Base-by-base conservation (phyloP, 2,329 filamentous ascomycete genomes). In the Saccharata proteae region DNA sequence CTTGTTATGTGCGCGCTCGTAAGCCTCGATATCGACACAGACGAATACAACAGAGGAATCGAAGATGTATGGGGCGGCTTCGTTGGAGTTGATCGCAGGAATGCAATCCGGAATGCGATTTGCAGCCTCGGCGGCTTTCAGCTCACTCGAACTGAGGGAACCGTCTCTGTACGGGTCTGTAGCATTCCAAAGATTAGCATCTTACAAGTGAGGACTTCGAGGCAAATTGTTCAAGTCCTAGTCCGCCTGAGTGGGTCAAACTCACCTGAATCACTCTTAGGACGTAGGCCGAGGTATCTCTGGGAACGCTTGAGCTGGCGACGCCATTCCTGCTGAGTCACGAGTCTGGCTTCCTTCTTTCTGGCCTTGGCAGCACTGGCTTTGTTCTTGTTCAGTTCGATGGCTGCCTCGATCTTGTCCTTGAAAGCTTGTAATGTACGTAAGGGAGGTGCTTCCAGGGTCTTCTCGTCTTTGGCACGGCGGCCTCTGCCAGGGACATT, bases 21-120 rank as follows among this genome's bases (percentile, higher is more conserved):
- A 82, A 1, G 78, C 75, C 54, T 98, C 90, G 18, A 90, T 62
- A 44, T 98, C 90, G 26, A 96, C 64, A 39, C 71, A 74, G 36
- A 93, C 63, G 43, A 94, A 79, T 6, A 92, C 65, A 1, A 73
- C 65, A n/a, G 65, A 60, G 8, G 54, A 45, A 16, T 75, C 69
- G 30, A 66, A 64, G 0, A 51, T 36, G 36, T 63, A 66, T 1
- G 63, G 62, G 3, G 55, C 54, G 1, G 60, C 54, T 22, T 61
- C 43, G n/a, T 54, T 49, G 25, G 67, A 43, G 46, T 71, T 55
- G 22, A 74, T 43, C 1, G 45, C 46, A 3, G 45, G 50, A 29
- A 48, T n/a, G n/a, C n/a, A n/a, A n/a, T n/a, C n/a, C n/a, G n/a
- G n/a, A n/a, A n/a, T n/a, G n/a, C n/a, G n/a, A 7, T 21, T 24